Evolutionary conservation across 129 eudicot genomes (phyloP).

Genomic region (Cynara cardunculus): DNA sequence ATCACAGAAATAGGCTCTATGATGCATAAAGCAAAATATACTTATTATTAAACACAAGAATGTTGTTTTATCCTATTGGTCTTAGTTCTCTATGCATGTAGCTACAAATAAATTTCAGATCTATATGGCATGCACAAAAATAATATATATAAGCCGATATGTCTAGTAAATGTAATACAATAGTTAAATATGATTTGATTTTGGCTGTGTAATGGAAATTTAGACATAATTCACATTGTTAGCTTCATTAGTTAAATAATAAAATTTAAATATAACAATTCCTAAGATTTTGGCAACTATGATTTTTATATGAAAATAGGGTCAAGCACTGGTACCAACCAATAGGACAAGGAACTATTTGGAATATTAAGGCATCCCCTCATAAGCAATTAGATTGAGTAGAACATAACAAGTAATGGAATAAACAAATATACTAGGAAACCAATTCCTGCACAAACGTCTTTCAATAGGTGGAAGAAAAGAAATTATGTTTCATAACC

Average conservation of each 20-base stretch:
- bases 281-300: neutral
- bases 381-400: neutral
- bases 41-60: neutral
- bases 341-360: neutral
- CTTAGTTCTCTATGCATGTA: slow-evolving; percentile 1
- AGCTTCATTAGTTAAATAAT: slow-evolving; percentile 14
- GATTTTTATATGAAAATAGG: neutral
- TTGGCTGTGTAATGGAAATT: neutral
- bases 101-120: neutral
- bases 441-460: neutral
- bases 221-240: slow-evolving; percentile 3
- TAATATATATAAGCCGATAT: neutral
- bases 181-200: neutral
- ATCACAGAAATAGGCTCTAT: neutral
- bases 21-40: neutral
- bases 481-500: neutral
- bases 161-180: neutral
- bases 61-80: neutral
- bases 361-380: neutral
- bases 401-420: neutral
- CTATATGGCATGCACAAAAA: neutral
- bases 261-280: neutral
- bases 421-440: neutral
- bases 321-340: neutral
- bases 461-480: neutral